These are phyloP conservation scores for Grosmannia penicillata DNA, from an alignment of 2,329 filamentous ascomycete species.

Conservation along the genomic window DNA sequence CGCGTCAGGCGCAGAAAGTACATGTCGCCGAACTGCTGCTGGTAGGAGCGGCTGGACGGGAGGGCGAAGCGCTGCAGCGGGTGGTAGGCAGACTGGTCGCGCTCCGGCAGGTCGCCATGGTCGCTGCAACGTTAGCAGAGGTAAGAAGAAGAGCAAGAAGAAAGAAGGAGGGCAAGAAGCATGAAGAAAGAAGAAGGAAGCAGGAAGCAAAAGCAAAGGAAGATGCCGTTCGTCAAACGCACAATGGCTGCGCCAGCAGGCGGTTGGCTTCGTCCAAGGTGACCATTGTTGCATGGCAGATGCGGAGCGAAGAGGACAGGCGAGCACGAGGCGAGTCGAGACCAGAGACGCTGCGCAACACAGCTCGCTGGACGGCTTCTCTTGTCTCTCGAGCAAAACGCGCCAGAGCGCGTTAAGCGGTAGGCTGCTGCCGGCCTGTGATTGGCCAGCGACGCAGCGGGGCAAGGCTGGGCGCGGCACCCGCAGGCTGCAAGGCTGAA, in stretches of 20 bases:
- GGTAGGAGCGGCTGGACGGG: slow-evolving; percentile 58
- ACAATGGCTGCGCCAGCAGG: slow-evolving; percentile 35
- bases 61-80: slow-evolving; percentile 63
- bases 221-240: slow-evolving; percentile 14
- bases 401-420: background rate
- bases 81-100: slow-evolving; percentile 45
- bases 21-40: slow-evolving; percentile 95
- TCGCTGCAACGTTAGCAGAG: slow-evolving; percentile 16
- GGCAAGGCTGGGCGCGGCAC: slow-evolving; percentile 4
- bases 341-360: background rate
- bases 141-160: background rate
- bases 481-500: background rate
- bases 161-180: background rate
- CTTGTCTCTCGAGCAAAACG: background rate
- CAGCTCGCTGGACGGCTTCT: background rate
- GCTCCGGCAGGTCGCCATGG: slow-evolving; percentile 28
- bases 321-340: too few relatives aligned
- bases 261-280: slow-evolving; percentile 26
- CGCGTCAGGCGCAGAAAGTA: slow-evolving; percentile 85
- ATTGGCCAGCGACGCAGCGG: background rate
- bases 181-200: background rate
- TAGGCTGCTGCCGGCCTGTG: background rate
- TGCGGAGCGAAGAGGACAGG: background rate
- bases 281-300: slow-evolving; percentile 22
- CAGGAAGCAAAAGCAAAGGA: background rate